A percentile compares a stretch with the other conserved stretches of the same genome.
These are phyloP conservation scores for Entomophthora muscae DNA, from an alignment of 371 early-diverging fungal genomes.

Conservation along the genomic window DNA sequence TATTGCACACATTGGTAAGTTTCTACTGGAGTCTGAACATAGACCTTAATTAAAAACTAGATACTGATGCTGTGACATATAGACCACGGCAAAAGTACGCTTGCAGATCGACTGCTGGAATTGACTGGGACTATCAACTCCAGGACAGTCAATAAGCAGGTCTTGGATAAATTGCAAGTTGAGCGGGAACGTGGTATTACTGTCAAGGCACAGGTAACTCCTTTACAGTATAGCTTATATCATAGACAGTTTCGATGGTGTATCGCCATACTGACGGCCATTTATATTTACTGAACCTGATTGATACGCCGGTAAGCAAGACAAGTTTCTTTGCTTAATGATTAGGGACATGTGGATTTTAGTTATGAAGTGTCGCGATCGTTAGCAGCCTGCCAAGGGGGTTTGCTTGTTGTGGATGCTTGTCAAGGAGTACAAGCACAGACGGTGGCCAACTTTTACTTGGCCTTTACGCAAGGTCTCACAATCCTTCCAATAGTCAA, in stretches of 20 bases:
- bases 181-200: slow-evolving; percentile 93
- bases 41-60: not conserved
- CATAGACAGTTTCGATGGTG: slow-evolving; percentile 73
- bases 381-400: slow-evolving; percentile 79
- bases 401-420: slow-evolving; percentile 75
- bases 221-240: slow-evolving; percentile 4
- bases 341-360: slow-evolving; percentile 62
- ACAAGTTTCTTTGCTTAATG: not conserved
- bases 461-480: slow-evolving; percentile 80
- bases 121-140: slow-evolving; percentile 24
- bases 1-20: slow-evolving; percentile 83
- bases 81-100: slow-evolving; percentile 90
- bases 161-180: slow-evolving; percentile 86
- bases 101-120: slow-evolving; percentile 46
- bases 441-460: slow-evolving; percentile 88
- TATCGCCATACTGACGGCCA: slow-evolving; percentile 47
- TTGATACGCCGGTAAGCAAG: slow-evolving; percentile 66
- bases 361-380: slow-evolving; percentile 86
- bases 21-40: not conserved
- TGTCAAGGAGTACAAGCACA: slow-evolving; percentile 86
- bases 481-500: slow-evolving; percentile 82
- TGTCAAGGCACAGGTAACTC: slow-evolving; percentile 80
- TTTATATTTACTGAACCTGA: slow-evolving; percentile 59
- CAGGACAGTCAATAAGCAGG: slow-evolving; percentile 78
- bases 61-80: not conserved